Base-by-base conservation (phyloP, 768 basidiomycete genomes). In the Hygrophorus russula region DNA sequence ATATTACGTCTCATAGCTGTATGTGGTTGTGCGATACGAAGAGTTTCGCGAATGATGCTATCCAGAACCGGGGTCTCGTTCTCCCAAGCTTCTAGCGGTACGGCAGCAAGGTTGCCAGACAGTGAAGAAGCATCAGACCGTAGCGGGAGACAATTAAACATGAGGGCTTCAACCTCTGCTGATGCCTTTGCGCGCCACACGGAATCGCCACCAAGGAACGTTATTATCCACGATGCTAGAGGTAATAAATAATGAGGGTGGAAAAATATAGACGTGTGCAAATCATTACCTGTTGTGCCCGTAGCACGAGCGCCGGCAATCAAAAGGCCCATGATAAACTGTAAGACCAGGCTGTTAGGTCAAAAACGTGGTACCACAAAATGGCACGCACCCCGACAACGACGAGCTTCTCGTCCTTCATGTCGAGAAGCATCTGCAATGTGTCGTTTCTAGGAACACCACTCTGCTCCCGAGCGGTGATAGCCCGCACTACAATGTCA, bases 321-420 rank as follows among this genome's bases (percentile, higher is more conserved):
- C 44, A 88, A 65, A 12, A 87, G 63, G 27, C 85, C 84, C 79
- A 86, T 85, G 46, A 84, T 81, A 58, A 88, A 86, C 82, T 85
- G 51, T 33, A 53, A 36, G 51, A 38, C 32, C 27, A 24, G 18
- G 24, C 27, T 15, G 38, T 20, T n/a, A 39, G 39, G 27, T 19
- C 33, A 47, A 49, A 41, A 42, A 51, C 40, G 24, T 45, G 45
- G 40, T 41, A 47, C 52, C 20, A 37, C 51, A 51, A 47, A 36
- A 46, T 37, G 14, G 27, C 34, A 62, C 72, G 55, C 61, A 84
- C 83, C 46, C 83, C 84, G 34, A 86, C 74, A 40, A 86, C 71
- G 35, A 78, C 69, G 42, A 78, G 59, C 49, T 69, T 73, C 49
- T 85, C 82, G 54, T 86, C 84, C 12, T 75, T 71, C 27, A 67